Conservation (phyloP, 2,329 filamentous ascomycete species). For the Penicillium sp. region DNA sequence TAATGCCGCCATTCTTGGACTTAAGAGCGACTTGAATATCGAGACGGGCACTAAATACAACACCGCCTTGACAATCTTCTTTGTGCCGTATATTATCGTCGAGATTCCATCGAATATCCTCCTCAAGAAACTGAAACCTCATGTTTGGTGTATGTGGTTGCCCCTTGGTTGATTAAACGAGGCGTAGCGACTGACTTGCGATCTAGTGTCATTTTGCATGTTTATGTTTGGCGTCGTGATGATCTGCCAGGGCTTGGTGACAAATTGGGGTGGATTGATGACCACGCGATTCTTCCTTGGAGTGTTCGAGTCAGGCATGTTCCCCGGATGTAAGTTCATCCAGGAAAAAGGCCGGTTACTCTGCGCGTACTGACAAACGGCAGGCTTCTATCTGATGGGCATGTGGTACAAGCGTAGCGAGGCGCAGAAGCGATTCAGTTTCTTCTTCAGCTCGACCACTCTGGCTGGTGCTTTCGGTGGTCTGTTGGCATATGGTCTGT, state of each 20-base stretch:
- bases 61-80: constrained; percentile 73
- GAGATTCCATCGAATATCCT: constrained; percentile 67
- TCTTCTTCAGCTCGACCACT: constrained; percentile 77
- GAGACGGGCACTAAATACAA: constrained; percentile 58
- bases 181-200: neutral
- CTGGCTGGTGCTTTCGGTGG: constrained; percentile 60
- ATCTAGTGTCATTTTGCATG: constrained; percentile 67
- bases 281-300: constrained; percentile 82
- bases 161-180: neutral
- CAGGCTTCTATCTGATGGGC: constrained; percentile 60
- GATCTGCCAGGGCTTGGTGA: constrained; percentile 68
- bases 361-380: neutral
- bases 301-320: constrained; percentile 66
- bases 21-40: constrained; percentile 60
- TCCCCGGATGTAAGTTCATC: constrained; percentile 54
- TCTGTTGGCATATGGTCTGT: constrained; percentile 55
- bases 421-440: constrained; percentile 84
- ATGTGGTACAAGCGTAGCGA: constrained; percentile 82
- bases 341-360: neutral
- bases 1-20: constrained; percentile 65
- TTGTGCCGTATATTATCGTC: constrained; percentile 66
- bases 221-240: constrained; percentile 73
- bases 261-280: constrained; percentile 71
- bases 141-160: constrained; percentile 55
- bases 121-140: constrained; percentile 62